Evolutionary conservation across 352 stramenopile species (phyloP), one percentile per base, ranked within the genome.

Genomic region (Phytophthora citricola): DNA sequence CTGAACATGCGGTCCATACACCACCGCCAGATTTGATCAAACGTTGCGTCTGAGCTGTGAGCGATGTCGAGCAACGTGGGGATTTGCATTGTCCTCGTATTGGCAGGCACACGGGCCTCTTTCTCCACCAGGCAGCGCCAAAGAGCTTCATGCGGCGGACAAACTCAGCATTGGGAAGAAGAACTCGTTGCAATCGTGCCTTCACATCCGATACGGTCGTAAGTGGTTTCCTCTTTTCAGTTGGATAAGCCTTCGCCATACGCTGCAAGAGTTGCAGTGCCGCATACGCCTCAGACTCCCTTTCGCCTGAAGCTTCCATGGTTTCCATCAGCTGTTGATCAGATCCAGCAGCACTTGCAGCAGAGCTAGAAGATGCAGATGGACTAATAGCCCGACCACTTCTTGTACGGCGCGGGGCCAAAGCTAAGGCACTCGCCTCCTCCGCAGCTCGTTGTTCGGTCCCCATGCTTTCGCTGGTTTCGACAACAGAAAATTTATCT

Each of bases 111-210:
- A n/a, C 51, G 63, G 29, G 39, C 14, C 24, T 85, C 68, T 2
- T 88, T 53, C 45, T 78, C 58, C 1, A 72, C 50, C 8, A 94
- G 54, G 45, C 88, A 96, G 4, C 84, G 75, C 82, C 85, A 94
- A 39, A 93, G 3, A 96, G 75, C 58, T 94, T 91, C 88, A 95
- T 96, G 20, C 88, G 86, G 3, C 83, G 87, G 63, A 94, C 82
- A 47, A 96, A 88, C 17, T 78, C 55, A 50, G 70, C 66, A 51
- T 94, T 96, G 24, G 64, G 46, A 1, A 49, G 49, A 51, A 82
- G 50, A 53, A 96, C 82, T 20, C 66, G 68, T 24, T 70, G 51
- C 20, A 96, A 41, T 9, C 78, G 74, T 14, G 60, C n/a, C 0
- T 29, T 55, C 6, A 95, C 50, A 7, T 90, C 65, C 2, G 55